A percentile compares a stretch with the other conserved stretches of the same genome.
Conservation (phyloP, 192 early-diverging fungal genomes). For the Gigaspora rosea region DNA sequence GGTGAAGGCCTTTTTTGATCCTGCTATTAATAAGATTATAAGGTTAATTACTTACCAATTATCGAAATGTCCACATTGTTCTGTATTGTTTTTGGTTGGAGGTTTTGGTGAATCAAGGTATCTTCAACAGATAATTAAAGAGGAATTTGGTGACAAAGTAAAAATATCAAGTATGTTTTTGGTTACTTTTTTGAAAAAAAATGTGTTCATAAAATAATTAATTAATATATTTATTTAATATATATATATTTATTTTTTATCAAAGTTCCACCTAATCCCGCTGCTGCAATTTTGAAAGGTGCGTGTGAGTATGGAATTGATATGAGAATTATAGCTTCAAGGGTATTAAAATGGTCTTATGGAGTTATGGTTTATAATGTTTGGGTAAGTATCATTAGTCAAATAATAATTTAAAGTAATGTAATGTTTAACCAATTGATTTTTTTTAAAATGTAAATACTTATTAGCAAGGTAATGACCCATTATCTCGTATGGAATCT, state of each 20-base stretch:
- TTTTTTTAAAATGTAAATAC: no score
- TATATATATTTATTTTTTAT: background rate
- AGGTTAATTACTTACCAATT: slow-evolving; percentile 52
- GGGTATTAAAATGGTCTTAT: slow-evolving; percentile 23
- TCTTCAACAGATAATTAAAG: background rate
- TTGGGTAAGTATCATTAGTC: background rate
- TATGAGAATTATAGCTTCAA: background rate
- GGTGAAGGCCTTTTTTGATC: slow-evolving; percentile 29
- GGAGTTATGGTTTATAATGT: background rate
- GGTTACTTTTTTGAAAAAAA: background rate
- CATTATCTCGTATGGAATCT: no score
- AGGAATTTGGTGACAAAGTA: background rate
- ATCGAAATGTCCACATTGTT: no score
- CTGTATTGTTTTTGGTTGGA: background rate
- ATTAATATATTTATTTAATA: background rate
- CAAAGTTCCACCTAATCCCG: background rate
- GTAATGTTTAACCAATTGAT: no score
- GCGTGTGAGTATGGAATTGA: slow-evolving; percentile 3
- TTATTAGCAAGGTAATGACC: no score
- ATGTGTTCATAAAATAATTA: no score
- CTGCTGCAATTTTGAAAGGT: slow-evolving; percentile 6
- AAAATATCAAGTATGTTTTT: background rate
- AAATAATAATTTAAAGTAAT: no score
- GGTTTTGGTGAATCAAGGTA: slow-evolving; percentile 5
- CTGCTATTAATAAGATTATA: slow-evolving; percentile 53